Evolutionary conservation across 768 basidiomycete genomes (phyloP), one percentile per base, ranked within the genome.

Genomic region (Coprinopsis marcescibilis): DNA sequence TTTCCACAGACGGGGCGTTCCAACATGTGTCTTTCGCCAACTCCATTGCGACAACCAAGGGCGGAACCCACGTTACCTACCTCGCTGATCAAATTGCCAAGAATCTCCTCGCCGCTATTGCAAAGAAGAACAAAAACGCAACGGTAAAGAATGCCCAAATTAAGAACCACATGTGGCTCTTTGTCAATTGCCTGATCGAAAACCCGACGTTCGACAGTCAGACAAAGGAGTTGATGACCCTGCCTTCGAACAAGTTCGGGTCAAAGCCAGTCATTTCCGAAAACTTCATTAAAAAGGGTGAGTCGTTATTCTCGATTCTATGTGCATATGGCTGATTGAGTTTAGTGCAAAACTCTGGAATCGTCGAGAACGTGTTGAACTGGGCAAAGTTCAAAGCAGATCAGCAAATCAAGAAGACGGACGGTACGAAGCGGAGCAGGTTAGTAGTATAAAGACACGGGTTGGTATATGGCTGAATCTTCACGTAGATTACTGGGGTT

Each of bases 181-280:
- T 98, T 58, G 83, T 99, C 60, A 98, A 97, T 58, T 82, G 90
- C 12, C 72, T 96, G 50, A 85, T 99, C 54, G 94, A 95, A 69
- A 99, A 99, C 60, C 95, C 96, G 7, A 90, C 92, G 1, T 99
- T 99, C 66, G 95, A 99, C 75, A 93, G 90, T 75, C 96, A 99
- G 65, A 97, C 96, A 29, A 99, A 99, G 70, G 96, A 99, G 64
- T 87, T 83, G 3, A 68, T 99, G 54, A 98, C 94, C 1, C 68
- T 97, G 36, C 82, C 84, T 2, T 69, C 85, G 15, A 83, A 81
- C 24, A 95, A 95, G 65, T 99, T 98, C 59, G 90, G 93, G 8
- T 85, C 85, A 35, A 95, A 85, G 63, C 89, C 92, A 2, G 66
- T 65, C 2, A 59, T 97, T 11, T 80, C 86, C 1, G 95, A 98